Base-by-base conservation (phyloP, 1,284 basidiomycete genomes). In the Cryptococcus sp. region DNA sequence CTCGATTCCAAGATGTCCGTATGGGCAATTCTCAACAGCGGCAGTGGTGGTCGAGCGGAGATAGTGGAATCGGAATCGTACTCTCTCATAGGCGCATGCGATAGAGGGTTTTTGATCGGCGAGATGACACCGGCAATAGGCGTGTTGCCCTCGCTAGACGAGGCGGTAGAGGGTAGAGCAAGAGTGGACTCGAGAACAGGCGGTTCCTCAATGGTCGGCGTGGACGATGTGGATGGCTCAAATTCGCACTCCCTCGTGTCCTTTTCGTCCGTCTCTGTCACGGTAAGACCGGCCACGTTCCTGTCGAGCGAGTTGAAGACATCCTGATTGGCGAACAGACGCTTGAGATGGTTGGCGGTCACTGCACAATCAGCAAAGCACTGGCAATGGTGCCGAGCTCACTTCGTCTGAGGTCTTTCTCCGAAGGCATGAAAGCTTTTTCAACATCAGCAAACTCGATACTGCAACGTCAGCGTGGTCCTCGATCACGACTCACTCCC, bases 21-120 rank as follows among this genome's bases (percentile, higher is more conserved):
- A 9, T 6, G 14, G 11, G 31, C 9, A 11, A 24, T 22, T 33
- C 41, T 26, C 7, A 43, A 18, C 7, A 43, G 31, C 26, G 23
- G 16, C 2, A 21, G n/a, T 5, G 41, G 28, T 18, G 9, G 11
- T n/a, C 21, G 21, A 5, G 85, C 87, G n/a, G 84, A 87, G 48
- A 93, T 89, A 1, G 90, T 94, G 10, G 88, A 92, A 64, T 94
- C 90, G 63, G 86, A 91, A 38, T 89, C 89, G 32, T 71, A 68
- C 3, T 78, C 76, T 54, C 83, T 83, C 6, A 62, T n/a, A 21
- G 65, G 47, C 16, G 43, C 39, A 0, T 53, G 38, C 4, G 59
- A 45, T 42, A 53, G 31, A n/a, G 53, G 54, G 40, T 53, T 57
- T 31, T 41, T 28, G 2, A 24, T 36, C 9, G 50, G 39, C 4